Base-by-base conservation (phyloP, 495 filamentous ascomycete genomes). In the Aspergillus baeticus region DNA sequence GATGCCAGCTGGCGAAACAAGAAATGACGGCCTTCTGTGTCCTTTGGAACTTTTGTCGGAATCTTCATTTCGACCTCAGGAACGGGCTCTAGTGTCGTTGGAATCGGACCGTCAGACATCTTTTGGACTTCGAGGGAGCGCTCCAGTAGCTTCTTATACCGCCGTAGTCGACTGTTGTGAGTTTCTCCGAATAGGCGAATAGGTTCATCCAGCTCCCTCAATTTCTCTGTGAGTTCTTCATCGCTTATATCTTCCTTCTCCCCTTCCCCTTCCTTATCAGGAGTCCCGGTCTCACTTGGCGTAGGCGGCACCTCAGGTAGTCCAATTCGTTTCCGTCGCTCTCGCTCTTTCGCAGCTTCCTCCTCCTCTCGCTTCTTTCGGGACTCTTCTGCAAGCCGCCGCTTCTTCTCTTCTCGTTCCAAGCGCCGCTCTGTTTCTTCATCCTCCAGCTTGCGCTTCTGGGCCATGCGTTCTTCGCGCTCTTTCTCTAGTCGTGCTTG, bases 401-500 rank as follows among this genome's bases (percentile, higher is more conserved):
- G 80, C 56, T 87, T 85, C 73, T 96, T 96, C 58, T 90, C 89
- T 43, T 94, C 90, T 11, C 90, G 82, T 26, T 80, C 80, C 7
- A 78, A 80, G 42, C 81, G 79, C 34, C 86, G 85, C 17, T 82
- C 77, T 4, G 84, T 81, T 48, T 90, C 91, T 18, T 96, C 94
- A 17, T 96, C 93, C 46, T 98, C 92, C n/a, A 82, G 80, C 72
- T 92, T 92, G 51, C 92, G 90, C 71, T 97, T 97, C 57, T 87
- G 80, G 8, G 80, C 77, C 0, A 81, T 75, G 34, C 81, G 83
- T 31, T 85, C 84, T 46, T 86, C 81, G 39, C 89, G 87, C 59
- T 86, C 85, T 17, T 73, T 78, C 35, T 87, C 87, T 50, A 89
- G 75, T 1, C 77, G 78, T 37, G 80, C 79, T 68, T 97, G 92